These are phyloP conservation scores for Papiliotrema nemorosa DNA, from an alignment of 1,284 basidiomycete genomes.

Conservation along the genomic window DNA sequence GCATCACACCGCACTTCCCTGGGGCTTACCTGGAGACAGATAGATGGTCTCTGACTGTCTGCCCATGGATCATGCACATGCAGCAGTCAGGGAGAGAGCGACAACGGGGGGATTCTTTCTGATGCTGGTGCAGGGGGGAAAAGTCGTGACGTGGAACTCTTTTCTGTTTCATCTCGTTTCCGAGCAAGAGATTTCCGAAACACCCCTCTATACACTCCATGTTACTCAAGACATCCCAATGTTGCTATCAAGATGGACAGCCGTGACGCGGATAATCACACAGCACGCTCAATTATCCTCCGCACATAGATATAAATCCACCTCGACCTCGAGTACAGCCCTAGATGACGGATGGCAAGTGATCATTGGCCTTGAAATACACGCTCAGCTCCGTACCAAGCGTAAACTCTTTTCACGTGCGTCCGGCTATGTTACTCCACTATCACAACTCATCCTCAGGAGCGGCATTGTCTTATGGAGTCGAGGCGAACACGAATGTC, in stretches of 20 bases:
- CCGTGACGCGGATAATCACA: background rate
- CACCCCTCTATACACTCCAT: too few species aligned
- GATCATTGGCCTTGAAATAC: slow-evolving; percentile 90
- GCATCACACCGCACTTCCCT: too few species aligned
- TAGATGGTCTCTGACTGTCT: too few species aligned
- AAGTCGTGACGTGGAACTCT: background rate
- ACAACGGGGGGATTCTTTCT: background rate
- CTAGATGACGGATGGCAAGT: slow-evolving; percentile 66
- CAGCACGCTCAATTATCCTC: background rate
- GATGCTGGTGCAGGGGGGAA: background rate
- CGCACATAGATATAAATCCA: background rate
- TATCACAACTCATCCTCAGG: slow-evolving; percentile 5
- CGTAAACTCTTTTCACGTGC: slow-evolving; percentile 85
- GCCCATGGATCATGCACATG: too few species aligned
- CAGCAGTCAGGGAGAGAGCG: background rate
- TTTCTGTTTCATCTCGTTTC: background rate
- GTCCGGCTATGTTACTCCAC: slow-evolving; percentile 26
- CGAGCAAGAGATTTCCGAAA: too few species aligned
- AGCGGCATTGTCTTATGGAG: slow-evolving; percentile 33
- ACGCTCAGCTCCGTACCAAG: slow-evolving; percentile 85
- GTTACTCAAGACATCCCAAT: too few species aligned
- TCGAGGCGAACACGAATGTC: slow-evolving; percentile 61
- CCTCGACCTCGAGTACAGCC: background rate
- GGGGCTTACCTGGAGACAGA: too few species aligned
- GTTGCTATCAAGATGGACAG: background rate